Evolutionary conservation across 2,329 filamentous ascomycete genomes (phyloP).

Genomic region (Colletotrichum simmondsii): DNA sequence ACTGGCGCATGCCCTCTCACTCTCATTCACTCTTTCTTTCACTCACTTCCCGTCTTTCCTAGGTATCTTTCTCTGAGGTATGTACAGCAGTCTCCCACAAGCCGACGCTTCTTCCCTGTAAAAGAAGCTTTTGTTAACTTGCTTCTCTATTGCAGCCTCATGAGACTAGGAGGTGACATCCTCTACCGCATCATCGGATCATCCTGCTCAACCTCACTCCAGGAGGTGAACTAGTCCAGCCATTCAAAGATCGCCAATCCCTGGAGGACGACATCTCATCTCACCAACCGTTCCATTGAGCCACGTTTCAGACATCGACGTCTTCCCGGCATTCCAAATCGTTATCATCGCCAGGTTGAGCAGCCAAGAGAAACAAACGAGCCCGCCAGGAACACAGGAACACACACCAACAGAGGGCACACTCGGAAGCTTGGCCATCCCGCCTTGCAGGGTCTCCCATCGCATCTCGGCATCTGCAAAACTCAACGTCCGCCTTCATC

Average conservation of each 20-base stretch:
- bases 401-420: constrained; percentile 9
- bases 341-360: not conserved
- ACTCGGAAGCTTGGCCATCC: constrained; percentile 12
- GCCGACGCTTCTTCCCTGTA: not conserved
- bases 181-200: constrained; percentile 6
- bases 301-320: constrained; percentile 26
- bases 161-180: constrained; percentile 14
- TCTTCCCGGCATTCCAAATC: constrained; percentile 25
- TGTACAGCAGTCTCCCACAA: not conserved
- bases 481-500: not conserved
- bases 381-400: not conserved
- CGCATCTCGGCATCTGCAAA: constrained; percentile 15
- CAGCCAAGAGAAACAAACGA: constrained; percentile 14
- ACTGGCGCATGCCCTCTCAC: not conserved
- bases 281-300: constrained; percentile 9
- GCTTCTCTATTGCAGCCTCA: not conserved
- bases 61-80: not conserved
- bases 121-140: not conserved
- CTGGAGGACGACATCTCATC: constrained; percentile 28
- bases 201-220: not conserved
- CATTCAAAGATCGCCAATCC: constrained; percentile 12
- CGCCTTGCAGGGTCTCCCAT: constrained; percentile 27
- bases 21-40: not conserved
- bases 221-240: constrained; percentile 2
- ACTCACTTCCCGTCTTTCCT: not conserved